These are phyloP conservation scores for Amphibolis antarctica DNA, from an alignment of 106 monocot genomes.

Conservation along the genomic window DNA sequence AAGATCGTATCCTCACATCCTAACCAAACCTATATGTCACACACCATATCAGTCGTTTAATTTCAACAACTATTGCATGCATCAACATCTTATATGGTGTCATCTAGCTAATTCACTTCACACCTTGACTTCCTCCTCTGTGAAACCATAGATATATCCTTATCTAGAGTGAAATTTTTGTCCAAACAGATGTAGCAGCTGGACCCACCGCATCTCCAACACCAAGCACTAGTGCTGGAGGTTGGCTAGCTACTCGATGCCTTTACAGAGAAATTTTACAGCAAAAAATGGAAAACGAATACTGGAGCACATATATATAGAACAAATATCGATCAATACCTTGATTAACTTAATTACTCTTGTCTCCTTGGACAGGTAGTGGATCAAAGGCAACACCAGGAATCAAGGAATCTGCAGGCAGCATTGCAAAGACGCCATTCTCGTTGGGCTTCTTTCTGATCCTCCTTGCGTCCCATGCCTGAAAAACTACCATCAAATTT, in stretches of 20 bases:
- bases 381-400: slow-evolving; percentile 5
- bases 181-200: background rate
- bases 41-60: too few relatives aligned
- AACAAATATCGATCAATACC: background rate
- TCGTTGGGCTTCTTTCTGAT: background rate
- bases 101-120: too few relatives aligned
- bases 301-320: background rate
- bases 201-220: background rate
- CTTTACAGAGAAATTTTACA: background rate
- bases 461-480: background rate
- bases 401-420: background rate
- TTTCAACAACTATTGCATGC: too few relatives aligned
- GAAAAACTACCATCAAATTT: background rate
- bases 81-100: too few relatives aligned
- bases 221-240: background rate
- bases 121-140: background rate
- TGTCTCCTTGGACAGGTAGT: background rate
- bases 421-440: background rate
- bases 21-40: background rate
- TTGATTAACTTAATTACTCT: background rate
- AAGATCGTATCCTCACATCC: background rate
- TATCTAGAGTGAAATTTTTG: too few relatives aligned
- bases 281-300: background rate
- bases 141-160: background rate
- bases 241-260: too few relatives aligned